Evolutionary conservation across 257 asterid species (phyloP).

Genomic region (Parsonsia alboflavescens): DNA sequence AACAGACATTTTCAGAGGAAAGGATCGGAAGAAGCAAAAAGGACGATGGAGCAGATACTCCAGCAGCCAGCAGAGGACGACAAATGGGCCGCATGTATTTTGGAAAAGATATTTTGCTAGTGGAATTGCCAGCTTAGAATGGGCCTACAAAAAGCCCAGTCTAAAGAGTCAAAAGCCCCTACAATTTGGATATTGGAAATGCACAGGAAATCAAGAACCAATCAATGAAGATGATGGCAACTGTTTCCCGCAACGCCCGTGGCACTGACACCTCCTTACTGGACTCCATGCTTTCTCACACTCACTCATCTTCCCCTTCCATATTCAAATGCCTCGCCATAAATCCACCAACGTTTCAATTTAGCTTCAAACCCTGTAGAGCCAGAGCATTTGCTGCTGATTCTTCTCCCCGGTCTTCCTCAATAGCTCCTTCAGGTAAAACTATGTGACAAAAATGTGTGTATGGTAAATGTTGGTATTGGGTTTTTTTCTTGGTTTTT

Average conservation of each 20-base stretch:
- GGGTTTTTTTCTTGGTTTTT: neutral
- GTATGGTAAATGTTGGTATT: neutral
- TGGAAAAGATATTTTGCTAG: too few species aligned
- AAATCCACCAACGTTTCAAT: constrained; percentile 20
- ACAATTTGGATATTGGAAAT: too few species aligned
- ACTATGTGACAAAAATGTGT: neutral
- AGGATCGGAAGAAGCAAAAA: too few species aligned
- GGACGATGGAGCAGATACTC: too few species aligned
- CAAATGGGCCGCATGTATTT: too few species aligned
- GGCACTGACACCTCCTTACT: constrained; percentile 13
- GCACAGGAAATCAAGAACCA: neutral
- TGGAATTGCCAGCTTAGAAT: too few species aligned
- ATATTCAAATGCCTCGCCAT: constrained; percentile 24
- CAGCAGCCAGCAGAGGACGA: too few species aligned
- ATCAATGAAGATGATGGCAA: constrained; percentile 29
- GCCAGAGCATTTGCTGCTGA: constrained; percentile 26
- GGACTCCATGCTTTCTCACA: constrained; percentile 22
- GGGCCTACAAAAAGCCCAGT: too few species aligned
- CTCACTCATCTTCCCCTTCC: constrained; percentile 14
- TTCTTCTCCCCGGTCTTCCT: constrained; percentile 27
- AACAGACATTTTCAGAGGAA: too few species aligned
- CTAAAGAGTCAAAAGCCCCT: too few species aligned
- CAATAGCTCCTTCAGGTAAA: constrained; percentile 4
- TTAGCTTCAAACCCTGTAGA: constrained; percentile 22
- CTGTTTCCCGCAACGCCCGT: constrained; percentile 22